Base-by-base conservation (phyloP, 2,329 filamentous ascomycete genomes). In the Truncatella angustata region DNA sequence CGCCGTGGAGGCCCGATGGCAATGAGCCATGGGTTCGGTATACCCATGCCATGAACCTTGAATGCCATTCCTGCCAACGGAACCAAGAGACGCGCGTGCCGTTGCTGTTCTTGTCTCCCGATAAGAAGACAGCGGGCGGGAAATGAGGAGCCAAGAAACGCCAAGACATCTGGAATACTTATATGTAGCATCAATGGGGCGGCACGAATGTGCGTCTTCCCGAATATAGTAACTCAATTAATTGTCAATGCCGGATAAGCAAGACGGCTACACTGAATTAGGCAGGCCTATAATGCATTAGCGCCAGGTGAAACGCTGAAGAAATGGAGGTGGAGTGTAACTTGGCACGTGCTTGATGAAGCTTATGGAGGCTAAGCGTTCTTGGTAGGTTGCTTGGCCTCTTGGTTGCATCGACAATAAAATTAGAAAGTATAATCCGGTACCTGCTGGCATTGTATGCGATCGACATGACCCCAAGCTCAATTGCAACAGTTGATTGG, bases 181-280 rank as follows among this genome's bases (percentile, higher is more conserved):
- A 49, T 36, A 30, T 28, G 45, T 49, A 49, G 45, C 37, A 49
- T 49, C 45, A 34, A 39, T 24, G 30, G 24, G 28, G 40, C 40
- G 40, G 45, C 30, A 11, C 20, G 14, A 39, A 36, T 37, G 14
- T 20, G 26, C 26, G 24, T 46, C 32, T 49, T 49, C 21, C 45
- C 45, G 9, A 7, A 37, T 37, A 49, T 11, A 49, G 45, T 23
- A 49, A 35, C 20, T 49, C 45, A 26, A 23, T 24, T 36, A 16
- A 11, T 6, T 24, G 45, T 49, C n/a, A 35, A 37, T 37, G 45
- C 45, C 34, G 45, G 16, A 24, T 7, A 24, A 6, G 45, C 45
- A 30, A 36, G 30, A 23, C 7, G 14, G 18, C 45, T 49, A 49
- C n/a, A 23, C 45, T 24, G 32, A 16, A 23, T 37, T 23, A 49